Base-by-base conservation (phyloP, 2,329 filamentous ascomycete genomes). In the Penicillium sp. region DNA sequence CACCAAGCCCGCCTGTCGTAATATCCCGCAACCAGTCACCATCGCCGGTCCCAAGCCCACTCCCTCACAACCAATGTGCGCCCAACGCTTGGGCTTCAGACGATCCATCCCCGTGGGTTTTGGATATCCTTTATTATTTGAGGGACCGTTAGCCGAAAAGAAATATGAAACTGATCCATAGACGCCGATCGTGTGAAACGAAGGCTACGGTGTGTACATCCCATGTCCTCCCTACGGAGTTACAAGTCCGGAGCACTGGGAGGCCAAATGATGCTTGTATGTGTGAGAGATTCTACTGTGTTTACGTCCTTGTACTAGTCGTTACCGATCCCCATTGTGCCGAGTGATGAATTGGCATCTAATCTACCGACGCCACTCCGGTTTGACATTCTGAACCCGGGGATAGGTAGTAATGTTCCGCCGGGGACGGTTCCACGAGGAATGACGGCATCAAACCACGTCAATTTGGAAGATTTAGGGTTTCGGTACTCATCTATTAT, bases 31-130 rank as follows among this genome's bases (percentile, higher is more conserved):
- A 42, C 52, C 52, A 54, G 34, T 54, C 47, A 54, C 18, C 40
- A 40, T 43, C 22, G 16, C 6, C 40, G 32, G 6, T 24, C 29
- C 27, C 11, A 14, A 42, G 21, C n/a, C 52, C 52, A 52, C 51
- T 36, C 45, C 36, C 18, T 40, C 49, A 42, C 34, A 39, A 51
- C 55, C 55, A 58, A 56, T 60, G 50, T 49, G 55, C 47, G 49
- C 50, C 52, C 55, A 54, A 55, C 54, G 62, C 58, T 62, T 59
- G 60, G 55, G 58, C 50, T 54, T 46, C 59, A 57, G 64, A 57
- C 52, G 67, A 70, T 67, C 67, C 63, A 67, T 69, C 66, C 58
- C 60, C 56, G 56, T 58, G 59, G 58, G 51, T n/a, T 44, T 63
- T 65, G 60, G 43, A 60, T 57, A 43, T 56, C 27, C 32, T 45